A percentile compares a stretch with the other conserved stretches of the same genome.
phyloP scores from a whole-genome alignment of 805 yeast species.

The Yamadazyma tumulicola region DNA sequence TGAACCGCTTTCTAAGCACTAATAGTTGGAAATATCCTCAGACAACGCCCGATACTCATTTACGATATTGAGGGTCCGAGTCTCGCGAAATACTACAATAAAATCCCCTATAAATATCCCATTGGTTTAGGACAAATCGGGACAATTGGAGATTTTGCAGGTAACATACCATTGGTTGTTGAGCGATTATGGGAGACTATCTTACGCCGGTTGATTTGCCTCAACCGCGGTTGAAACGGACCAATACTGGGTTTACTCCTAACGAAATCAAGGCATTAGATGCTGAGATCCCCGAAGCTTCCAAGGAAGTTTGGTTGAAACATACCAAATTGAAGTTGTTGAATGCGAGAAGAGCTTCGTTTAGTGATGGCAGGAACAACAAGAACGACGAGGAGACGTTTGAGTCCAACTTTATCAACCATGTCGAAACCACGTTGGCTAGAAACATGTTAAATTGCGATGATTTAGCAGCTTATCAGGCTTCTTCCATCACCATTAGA shows the following conservation, averaged over 20 bases:
- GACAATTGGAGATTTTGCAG: too few relatives aligned
- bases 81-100: too few relatives aligned
- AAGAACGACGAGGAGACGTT: conserved; percentile 48
- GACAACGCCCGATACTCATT: too few relatives aligned
- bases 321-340: conserved; percentile 45
- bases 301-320: conserved; percentile 75
- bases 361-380: conserved; percentile 4
- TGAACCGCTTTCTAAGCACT: too few relatives aligned
- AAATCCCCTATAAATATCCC: too few relatives aligned
- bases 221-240: conserved; percentile 55
- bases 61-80: too few relatives aligned
- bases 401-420: conserved; percentile 67
- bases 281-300: conserved; percentile 72
- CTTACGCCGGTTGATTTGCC: conserved; percentile 37
- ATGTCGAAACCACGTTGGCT: conserved; percentile 90
- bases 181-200: conserved; percentile 29
- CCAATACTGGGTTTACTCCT: conserved; percentile 88
- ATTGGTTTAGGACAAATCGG: too few relatives aligned
- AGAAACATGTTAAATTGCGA: conserved; percentile 91
- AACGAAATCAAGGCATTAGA: conserved; percentile 83
- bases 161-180: too few relatives aligned
- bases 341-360: background rate
- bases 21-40: too few relatives aligned
- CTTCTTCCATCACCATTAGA: conserved; percentile 73
- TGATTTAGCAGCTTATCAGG: conserved; percentile 87